Evolutionary conservation across 495 filamentous ascomycete species (phyloP).

Genomic region (Penicillium turbatum): DNA sequence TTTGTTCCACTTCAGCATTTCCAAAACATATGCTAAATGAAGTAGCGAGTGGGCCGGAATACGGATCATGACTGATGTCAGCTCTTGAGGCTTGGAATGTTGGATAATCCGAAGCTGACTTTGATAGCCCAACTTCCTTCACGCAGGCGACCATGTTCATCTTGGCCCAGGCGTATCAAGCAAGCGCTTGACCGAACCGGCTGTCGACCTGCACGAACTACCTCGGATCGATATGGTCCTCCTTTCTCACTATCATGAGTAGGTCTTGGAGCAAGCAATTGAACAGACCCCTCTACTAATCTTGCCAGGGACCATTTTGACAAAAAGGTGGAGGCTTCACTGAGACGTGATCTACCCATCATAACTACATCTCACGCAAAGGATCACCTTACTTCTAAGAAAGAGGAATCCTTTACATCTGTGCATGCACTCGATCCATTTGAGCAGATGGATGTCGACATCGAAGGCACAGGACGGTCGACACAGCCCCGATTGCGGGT

Average conservation of each 20-base stretch:
- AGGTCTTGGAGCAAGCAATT: background rate
- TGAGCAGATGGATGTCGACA: conserved; percentile 48
- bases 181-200: conserved; percentile 52
- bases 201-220: conserved; percentile 56
- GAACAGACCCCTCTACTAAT: background rate
- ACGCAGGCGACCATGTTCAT: conserved; percentile 64
- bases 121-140: conserved; percentile 59
- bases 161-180: conserved; percentile 59
- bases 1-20: conserved; percentile 13
- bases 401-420: conserved; percentile 47
- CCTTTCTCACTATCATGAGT: conserved; percentile 63
- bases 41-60: conserved; percentile 55
- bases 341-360: conserved; percentile 57
- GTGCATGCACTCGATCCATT: conserved; percentile 55
- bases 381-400: conserved; percentile 41
- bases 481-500: conserved; percentile 46
- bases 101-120: background rate
- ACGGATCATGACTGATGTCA: conserved; percentile 59
- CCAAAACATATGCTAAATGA: background rate
- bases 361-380: conserved; percentile 63
- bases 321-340: conserved; percentile 51
- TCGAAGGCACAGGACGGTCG: conserved; percentile 20
- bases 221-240: conserved; percentile 58
- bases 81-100: background rate
- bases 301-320: conserved; percentile 58